Base-by-base conservation (phyloP, 805 yeast genomes). In the Spathaspora passalidarum region DNA sequence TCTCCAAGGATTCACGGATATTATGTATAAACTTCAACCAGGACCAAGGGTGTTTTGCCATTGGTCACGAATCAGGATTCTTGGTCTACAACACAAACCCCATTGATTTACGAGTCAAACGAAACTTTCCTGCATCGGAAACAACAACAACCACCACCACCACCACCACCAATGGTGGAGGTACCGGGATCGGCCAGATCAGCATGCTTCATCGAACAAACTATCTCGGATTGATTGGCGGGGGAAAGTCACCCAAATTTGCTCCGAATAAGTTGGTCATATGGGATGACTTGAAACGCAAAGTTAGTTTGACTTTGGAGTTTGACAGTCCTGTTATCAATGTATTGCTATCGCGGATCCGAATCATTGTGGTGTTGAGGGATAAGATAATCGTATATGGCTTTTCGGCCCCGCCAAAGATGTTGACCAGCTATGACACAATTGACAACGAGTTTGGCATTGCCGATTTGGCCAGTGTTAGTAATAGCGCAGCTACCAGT, bases 201-300 rank as follows among this genome's bases (percentile, higher is more conserved):
- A 72, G 84, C 38, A 88, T 92, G 96, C 81, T 92, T 5, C 87
- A 89, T 61, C 78, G 97, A 37, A 90, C 97, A 0, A 92, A 92
- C 66, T 91, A 90, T 60, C 74, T 92, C 44, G 96, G 92, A 0
- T 66, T 94, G 37, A 88, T 90, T 0, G 97, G 97, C 1, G 97
- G 97, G 14, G 97, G 97, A 1, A 75, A 77, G 50, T 76, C 76
- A 48, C 97, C 97, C 18, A 75, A 80, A 49, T 88, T 81, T 56
- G 86, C 96, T 1, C 74, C 80, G 53, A 88, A 88, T 66, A 87
- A 86, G 61, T 78, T 90, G 32, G 76, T 89, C 29, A 83, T 92
- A 14, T 94, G 97, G 96, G 97, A 92, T 65, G 98, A 92, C 61
- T 64, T 88, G 49, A 87, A 88, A 63, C 78, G 84, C 51, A 82